Evolutionary conservation across 148 eudicot genomes (phyloP).

Genomic region (Vaccinium vitisidaea): DNA sequence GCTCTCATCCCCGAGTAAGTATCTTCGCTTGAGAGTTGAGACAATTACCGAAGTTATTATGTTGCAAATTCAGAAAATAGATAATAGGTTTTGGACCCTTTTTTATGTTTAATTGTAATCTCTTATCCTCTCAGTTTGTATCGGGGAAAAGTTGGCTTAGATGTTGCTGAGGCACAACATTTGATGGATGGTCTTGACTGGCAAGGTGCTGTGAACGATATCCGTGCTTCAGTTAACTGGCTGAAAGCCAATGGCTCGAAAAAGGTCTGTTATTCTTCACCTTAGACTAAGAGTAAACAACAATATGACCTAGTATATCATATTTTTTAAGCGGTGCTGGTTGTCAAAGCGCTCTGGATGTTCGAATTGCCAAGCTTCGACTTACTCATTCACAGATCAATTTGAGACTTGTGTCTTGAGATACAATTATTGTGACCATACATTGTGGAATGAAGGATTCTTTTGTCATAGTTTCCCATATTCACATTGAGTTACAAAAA

Average conservation of each 20-base stretch:
- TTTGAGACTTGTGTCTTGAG: neutral
- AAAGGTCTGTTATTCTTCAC: conserved; percentile 47
- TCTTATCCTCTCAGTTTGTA: conserved; percentile 52
- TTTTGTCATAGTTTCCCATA: neutral
- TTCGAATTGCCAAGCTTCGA: neutral
- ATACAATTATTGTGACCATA: neutral
- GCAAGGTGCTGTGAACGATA: conserved; percentile 93
- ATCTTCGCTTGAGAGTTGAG: neutral
- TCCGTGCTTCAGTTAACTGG: conserved; percentile 91
- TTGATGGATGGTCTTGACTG: conserved; percentile 90
- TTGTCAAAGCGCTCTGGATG: neutral
- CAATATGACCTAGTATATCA: neutral
- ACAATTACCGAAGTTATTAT: neutral
- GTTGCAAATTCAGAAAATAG: neutral
- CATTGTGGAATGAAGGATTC: neutral
- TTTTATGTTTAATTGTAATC: conserved; percentile 6
- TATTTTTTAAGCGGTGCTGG: neutral
- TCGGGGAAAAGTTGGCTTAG: conserved; percentile 92
- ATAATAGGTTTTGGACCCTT: neutral
- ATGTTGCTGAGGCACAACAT: conserved; percentile 93
- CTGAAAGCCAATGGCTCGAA: conserved; percentile 88
- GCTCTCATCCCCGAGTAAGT: conserved; percentile 84
- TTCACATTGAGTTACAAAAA: neutral
- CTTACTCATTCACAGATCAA: neutral
- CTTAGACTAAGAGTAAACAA: neutral